Evolutionary conservation across 2,329 filamentous ascomycete genomes (phyloP).

Genomic region (Metarhizium anisopliae): DNA sequence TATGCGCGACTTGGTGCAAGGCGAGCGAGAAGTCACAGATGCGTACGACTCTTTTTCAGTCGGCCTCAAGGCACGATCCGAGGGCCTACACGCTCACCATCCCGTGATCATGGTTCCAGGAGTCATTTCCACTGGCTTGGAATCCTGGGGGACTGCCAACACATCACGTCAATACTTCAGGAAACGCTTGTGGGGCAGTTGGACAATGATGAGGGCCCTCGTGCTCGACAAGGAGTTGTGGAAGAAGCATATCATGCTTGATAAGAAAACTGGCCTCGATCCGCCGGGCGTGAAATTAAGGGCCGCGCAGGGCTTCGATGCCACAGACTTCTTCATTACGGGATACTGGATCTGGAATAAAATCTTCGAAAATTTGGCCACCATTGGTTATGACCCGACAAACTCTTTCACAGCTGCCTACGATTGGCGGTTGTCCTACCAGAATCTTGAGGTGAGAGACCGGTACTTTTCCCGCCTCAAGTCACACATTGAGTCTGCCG

Average conservation of each 20-base stretch:
- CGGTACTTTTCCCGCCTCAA: slow-evolving; percentile 92
- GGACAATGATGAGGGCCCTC: slow-evolving; percentile 96
- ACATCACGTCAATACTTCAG: slow-evolving; percentile 83
- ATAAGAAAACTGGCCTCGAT: slow-evolving; percentile 83
- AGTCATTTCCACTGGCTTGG: slow-evolving; percentile 92
- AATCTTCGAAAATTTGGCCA: slow-evolving; percentile 92
- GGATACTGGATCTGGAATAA: slow-evolving; percentile 99
- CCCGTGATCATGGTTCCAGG: slow-evolving; percentile 96
- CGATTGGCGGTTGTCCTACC: slow-evolving; percentile 89
- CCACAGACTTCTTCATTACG: slow-evolving; percentile 87
- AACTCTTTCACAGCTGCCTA: slow-evolving; percentile 64
- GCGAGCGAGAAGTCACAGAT: slow-evolving; percentile 72
- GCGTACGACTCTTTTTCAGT: slow-evolving; percentile 92
- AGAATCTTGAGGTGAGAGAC: slow-evolving; percentile 81
- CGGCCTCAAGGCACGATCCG: slow-evolving; percentile 69
- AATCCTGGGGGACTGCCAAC: slow-evolving; percentile 91
- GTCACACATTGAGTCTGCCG: slow-evolving; percentile 77
- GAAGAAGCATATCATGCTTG: slow-evolving; percentile 96
- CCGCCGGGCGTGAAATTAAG: slow-evolving; percentile 84
- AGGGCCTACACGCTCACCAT: slow-evolving; percentile 75
- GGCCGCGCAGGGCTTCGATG: slow-evolving; percentile 93
- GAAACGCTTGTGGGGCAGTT: slow-evolving; percentile 92
- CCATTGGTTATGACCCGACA: slow-evolving; percentile 87
- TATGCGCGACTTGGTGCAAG: slow-evolving; percentile 75
- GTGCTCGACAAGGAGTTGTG: slow-evolving; percentile 88